Evolutionary conservation across 148 eudicot genomes (phyloP), one percentile per base, ranked within the genome.

Genomic region (Limonium bicolor): DNA sequence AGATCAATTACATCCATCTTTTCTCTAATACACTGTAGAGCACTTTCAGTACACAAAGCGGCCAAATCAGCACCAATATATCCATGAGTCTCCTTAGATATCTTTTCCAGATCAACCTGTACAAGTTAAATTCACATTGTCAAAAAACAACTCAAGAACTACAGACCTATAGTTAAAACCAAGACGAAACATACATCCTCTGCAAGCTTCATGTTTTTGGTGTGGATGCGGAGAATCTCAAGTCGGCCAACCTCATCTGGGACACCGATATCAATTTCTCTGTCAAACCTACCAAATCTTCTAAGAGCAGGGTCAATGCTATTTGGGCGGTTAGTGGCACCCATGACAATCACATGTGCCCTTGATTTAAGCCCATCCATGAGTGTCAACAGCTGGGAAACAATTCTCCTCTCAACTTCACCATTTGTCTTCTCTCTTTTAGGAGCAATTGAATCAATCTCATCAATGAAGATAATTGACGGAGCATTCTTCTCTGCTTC

Each of bases 401-500:
- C 94, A 50, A 84, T 84, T 39, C 94, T 72, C 64, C 94, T 84
- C 68, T 84, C 94, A 65, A 84, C 94, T 59, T 84, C 94, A 39
- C 88, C 94, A 52, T 84, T 37, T 8, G 88, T 84, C 54, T 84
- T 84, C 60, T 84, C 94, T 58, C 94, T 48, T 64, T 84, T 84
- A 39, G 88, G 94, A 51, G 94, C 94, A 66, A 84, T 84, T n/a
- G 94, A 84, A 56, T 84, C 88, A 46, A 84, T 63, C 48, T 84
- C 94, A 71, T 84, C 94, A 51, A 84, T 79, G 23, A 84, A 84
- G 27, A 83, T 78, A 18, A 83, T 83, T 3, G 94, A 72, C n/a
- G 94, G 94, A 30, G 94, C 94, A 66, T 83, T 83, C 59, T 83
- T 83, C 65, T 83, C 87, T 6, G 94, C 86, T 59, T 83, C 94